Conservation (phyloP, 345 rosid species). For the Eucalyptus grandis region DNA sequence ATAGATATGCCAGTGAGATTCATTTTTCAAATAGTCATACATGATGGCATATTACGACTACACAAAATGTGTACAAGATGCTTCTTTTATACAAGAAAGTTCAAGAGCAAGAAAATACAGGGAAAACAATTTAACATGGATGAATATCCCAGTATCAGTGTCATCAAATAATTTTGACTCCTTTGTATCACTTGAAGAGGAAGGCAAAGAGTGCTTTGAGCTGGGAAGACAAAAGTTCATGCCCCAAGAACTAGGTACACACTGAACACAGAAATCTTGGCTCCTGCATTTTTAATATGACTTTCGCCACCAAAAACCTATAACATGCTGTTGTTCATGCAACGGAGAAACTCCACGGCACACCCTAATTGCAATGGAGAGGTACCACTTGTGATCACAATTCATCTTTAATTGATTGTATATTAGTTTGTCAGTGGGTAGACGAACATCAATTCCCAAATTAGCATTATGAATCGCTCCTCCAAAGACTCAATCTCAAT, state of each 20-base stretch:
- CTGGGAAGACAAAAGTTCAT: background rate
- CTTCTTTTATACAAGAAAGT: background rate
- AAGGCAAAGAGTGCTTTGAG: background rate
- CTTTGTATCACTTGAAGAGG: too few relatives aligned
- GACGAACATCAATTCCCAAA: too few relatives aligned
- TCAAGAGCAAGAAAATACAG: too few relatives aligned
- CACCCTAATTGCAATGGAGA: too few relatives aligned
- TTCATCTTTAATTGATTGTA: too few relatives aligned
- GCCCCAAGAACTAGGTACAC: fast-evolving
- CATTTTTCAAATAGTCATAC: background rate
- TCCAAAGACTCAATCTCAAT: background rate
- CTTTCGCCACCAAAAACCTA: background rate
- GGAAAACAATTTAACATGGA: too few relatives aligned
- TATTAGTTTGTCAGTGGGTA: too few relatives aligned
- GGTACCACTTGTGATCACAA: too few relatives aligned
- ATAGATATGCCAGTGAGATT: background rate
- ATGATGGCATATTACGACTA: background rate
- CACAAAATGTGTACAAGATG: background rate
- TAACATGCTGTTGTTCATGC: background rate
- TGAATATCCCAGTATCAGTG: too few relatives aligned
- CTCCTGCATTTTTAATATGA: background rate
- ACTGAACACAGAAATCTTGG: background rate
- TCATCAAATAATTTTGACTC: background rate
- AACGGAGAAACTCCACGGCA: too few relatives aligned
- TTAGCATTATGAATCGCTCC: background rate